Percentiles rank a stretch among this genome's conserved stretches.
Conservation (phyloP, 306 rosid genomes). For the Hippophae tibetana region DNA sequence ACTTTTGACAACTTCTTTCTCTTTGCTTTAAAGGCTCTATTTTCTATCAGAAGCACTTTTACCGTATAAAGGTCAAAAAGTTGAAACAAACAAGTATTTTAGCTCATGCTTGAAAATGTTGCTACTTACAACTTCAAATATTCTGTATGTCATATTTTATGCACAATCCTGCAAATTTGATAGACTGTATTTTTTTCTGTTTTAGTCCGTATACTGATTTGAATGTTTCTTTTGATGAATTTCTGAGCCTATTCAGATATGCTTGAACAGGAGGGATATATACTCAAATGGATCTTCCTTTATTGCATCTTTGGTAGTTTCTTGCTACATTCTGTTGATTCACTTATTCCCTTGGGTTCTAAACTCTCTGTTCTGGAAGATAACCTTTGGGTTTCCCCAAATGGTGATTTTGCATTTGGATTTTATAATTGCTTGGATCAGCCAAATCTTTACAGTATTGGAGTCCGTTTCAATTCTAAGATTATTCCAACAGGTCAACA, state of each 20-base stretch:
- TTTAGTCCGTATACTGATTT: constrained; percentile 8
- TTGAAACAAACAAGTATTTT: too few species aligned
- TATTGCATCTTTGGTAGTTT: constrained; percentile 31
- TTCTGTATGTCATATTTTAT: neutral
- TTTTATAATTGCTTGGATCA: constrained; percentile 46
- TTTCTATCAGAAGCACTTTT: too few species aligned
- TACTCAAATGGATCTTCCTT: constrained; percentile 26
- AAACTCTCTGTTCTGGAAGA: constrained; percentile 41
- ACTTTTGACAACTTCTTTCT: too few species aligned
- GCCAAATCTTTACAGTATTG: constrained; percentile 44
- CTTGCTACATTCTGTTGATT: constrained; percentile 30
- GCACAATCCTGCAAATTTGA: constrained; percentile 1
- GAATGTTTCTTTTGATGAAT: constrained; percentile 12
- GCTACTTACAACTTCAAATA: neutral
- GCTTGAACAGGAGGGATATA: constrained; percentile 34
- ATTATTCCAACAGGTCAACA: constrained; percentile 43
- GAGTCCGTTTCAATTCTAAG: constrained; percentile 55
- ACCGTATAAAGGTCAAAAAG: too few species aligned
- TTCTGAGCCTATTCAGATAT: constrained; percentile 28
- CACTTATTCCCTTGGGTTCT: constrained; percentile 60
- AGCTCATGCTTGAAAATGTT: too few species aligned
- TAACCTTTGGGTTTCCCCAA: constrained; percentile 54
- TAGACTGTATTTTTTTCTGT: constrained; percentile 13
- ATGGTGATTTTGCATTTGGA: constrained; percentile 65
- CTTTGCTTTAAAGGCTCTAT: too few species aligned